Base-by-base conservation (phyloP, 164 flowering plant genomes). In the Vitis amurensis region DNA sequence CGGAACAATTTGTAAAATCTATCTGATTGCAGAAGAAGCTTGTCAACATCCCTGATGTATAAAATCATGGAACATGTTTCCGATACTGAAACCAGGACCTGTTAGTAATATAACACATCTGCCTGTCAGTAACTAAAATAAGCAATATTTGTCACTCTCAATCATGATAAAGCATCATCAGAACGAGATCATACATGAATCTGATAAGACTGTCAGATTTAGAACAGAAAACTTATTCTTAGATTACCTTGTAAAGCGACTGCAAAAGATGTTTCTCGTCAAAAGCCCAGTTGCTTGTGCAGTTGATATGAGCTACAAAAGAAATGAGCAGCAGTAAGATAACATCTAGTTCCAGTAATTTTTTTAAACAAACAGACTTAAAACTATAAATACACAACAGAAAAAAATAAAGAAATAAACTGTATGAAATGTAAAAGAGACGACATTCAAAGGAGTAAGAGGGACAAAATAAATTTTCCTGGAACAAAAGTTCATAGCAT, bases 211-310 rank as follows among this genome's bases (percentile, higher is more conserved):
- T 4, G 9, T 50, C 49, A 48, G 3, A 52, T 55, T 50, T 49
- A 19, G 56, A 31, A 63, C 48, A 44, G 50, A 49, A 12, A 50
- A 14, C 29, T 10, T 11, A 30, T 55, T 8, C 63, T 19, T 19
- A 16, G 9, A 29, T 29, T 77, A 84, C 87, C 87, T 80, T 80
- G 76, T 84, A 80, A 68, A 84, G 79, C 64, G 87, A 78, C 69
- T 76, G 81, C 44, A 84, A 68, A 64, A 84, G 73, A 8, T 67
- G 66, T 65, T 74, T 82, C 74, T 82, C 85, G 44, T 82, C 85
- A 62, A 84, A 82, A 70, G 82, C 78, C 85, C 82, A 81, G 66
- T 72, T 82, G 72, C 78, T 74, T 10, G 72, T 11, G 72, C 72
- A 78, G 59, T 74, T 80, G n/a, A 64, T 62, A 14, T 75, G 55